These are phyloP conservation scores for Eucalyptus cloeziana DNA, from an alignment of 345 rosid species.

Conservation along the genomic window DNA sequence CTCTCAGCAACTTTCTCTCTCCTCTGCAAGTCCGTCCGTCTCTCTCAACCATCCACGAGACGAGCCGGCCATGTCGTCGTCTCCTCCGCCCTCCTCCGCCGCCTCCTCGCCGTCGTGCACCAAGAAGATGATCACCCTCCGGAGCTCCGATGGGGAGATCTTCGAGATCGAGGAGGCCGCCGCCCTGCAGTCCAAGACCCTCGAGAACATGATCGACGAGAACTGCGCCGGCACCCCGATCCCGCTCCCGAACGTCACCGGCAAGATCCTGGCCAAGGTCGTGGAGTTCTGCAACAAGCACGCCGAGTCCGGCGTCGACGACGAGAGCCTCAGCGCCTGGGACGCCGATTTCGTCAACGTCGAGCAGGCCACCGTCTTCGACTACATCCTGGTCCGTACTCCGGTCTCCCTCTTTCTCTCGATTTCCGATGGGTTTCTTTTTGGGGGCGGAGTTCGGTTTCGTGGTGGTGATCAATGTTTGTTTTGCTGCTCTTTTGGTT, in stretches of 20 bases:
- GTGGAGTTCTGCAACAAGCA: constrained; percentile 51
- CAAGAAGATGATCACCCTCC: constrained; percentile 21
- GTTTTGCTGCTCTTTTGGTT: not conserved
- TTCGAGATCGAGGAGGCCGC: constrained; percentile 28
- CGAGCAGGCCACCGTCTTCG: constrained; percentile 40
- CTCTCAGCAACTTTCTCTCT: not conserved
- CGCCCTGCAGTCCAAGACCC: constrained; percentile 39
- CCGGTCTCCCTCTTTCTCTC: not conserved
- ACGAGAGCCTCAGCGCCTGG: constrained; percentile 24
- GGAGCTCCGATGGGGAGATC: constrained; percentile 14
- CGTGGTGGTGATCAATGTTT: not conserved
- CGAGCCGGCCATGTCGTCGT: not conserved
- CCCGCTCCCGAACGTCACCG: constrained; percentile 49
- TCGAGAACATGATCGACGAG: constrained; percentile 52
- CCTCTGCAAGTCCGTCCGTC: not conserved
- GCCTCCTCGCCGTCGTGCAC: not conserved
- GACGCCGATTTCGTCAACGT: constrained; percentile 40
- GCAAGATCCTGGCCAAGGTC: constrained; percentile 39
- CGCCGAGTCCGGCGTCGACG: constrained; percentile 16
- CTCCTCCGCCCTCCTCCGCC: not conserved
- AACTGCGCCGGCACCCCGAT: constrained; percentile 32
- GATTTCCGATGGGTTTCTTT: not conserved
- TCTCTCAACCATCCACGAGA: not conserved
- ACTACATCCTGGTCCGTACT: constrained; percentile 35
- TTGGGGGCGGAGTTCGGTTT: not conserved